Base-by-base conservation (phyloP, 176 grass and related monocot genomes). In the Phragmites australis region DNA sequence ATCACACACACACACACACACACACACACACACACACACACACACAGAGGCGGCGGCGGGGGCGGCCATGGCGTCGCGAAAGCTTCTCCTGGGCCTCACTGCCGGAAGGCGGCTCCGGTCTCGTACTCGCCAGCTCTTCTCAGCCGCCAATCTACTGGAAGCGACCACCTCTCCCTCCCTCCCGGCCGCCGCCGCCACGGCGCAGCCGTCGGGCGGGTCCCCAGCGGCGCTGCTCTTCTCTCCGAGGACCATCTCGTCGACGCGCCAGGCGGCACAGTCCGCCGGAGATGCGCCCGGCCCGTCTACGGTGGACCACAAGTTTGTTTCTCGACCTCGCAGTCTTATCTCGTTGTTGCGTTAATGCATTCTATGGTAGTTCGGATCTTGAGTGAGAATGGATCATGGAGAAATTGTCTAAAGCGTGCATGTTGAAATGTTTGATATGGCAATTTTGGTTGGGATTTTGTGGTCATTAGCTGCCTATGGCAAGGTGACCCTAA, bases 221-320 rank as follows among this genome's bases (percentile, higher is more conserved):
- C 57, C 75, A 5, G 52, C 67, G 37, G 55, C 64, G 8, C 48
- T 22, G 30, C 80, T 53, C 40, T 70, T 75, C 51, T 34, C 71
- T 19, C 47, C 31, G 9, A 88, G 85, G 73, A 41, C 66, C 85
- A 74, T 82, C 71, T 97, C 87, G 47, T 90, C 87, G 72, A 90
- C 75, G 11, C 82, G 77, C 21, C 44, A 71, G 30, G 81, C 54
- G 48, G 17, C 26, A 43, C 27, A 27, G 16, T 6, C 80, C 25
- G 29, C 65, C 25, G 81, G 82, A 19, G 89, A 93, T 37, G 43
- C 62, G 54, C 80, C 87, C 3, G 58, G 15, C 25, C 76, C 79
- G 12, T 79, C 87, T 21, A 22, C 85, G 7, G 68, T 82, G 37
- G 83, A 90, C 72, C 39, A 88, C 57, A 81, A 79, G 95, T 98